Evolutionary conservation across 805 yeast genomes (phyloP).

Genomic region (Myxozyma udenii): DNA sequence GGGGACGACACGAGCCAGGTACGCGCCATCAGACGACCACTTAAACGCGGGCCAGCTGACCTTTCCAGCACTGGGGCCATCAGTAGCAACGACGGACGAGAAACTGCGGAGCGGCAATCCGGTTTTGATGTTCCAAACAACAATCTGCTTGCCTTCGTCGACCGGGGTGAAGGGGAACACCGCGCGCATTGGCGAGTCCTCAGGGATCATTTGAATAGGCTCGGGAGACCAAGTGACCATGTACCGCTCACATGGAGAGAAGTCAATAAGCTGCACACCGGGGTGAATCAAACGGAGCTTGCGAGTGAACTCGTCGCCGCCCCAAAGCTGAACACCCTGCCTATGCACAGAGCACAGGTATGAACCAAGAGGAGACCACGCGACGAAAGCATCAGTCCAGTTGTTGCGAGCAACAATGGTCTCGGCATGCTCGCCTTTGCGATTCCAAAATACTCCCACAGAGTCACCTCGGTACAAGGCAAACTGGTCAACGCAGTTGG

Average conservation of each 20-base stretch:
- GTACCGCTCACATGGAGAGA: slow-evolving; percentile 88
- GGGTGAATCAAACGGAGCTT: slow-evolving; percentile 80
- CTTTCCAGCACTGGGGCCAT: slow-evolving; percentile 38
- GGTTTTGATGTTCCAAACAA: slow-evolving; percentile 85
- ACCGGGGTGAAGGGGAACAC: slow-evolving; percentile 79
- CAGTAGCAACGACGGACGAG: slow-evolving; percentile 65
- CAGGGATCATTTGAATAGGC: slow-evolving; percentile 71
- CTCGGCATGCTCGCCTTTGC: slow-evolving; percentile 67
- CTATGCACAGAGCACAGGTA: slow-evolving; percentile 83
- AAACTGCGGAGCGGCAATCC: slow-evolving; percentile 85
- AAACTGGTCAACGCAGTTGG: slow-evolving; percentile 85
- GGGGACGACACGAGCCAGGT: slow-evolving; percentile 92
- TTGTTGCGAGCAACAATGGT: slow-evolving; percentile 69
- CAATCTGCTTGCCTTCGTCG: slow-evolving; percentile 88
- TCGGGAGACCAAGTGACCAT: slow-evolving; percentile 86
- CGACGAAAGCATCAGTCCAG: slow-evolving; percentile 84
- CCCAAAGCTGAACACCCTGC: slow-evolving; percentile 95
- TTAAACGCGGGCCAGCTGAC: slow-evolving; percentile 93
- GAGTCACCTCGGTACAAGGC: slow-evolving; percentile 72
- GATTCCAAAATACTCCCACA: slow-evolving; percentile 86
- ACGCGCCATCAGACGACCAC: slow-evolving; percentile 91
- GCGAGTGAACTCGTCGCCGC: slow-evolving; percentile 75
- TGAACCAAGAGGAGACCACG: slow-evolving; percentile 92
- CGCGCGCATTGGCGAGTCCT: slow-evolving; percentile 59
- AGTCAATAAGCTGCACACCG: slow-evolving; percentile 82